Percentiles rank a stretch among this genome's conserved stretches.
phyloP scores from a whole-genome alignment of 768 basidiomycete genomes.

The Aureoboletus auriporus region DNA sequence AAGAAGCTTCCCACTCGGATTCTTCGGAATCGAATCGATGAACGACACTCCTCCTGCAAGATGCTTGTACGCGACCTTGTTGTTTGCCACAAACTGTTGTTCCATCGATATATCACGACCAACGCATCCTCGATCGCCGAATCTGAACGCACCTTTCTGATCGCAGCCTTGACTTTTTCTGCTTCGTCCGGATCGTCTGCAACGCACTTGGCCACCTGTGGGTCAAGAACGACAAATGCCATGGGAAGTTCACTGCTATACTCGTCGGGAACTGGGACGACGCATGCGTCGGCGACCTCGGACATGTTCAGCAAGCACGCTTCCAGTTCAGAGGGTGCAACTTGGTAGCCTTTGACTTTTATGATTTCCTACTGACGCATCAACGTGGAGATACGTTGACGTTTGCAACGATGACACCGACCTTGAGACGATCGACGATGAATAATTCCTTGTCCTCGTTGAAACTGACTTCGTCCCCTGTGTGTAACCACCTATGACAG shows the following conservation, averaged over 20 bases:
- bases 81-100: slow-evolving; percentile 48
- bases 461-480: slow-evolving; percentile 62
- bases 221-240: slow-evolving; percentile 58
- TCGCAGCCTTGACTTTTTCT: slow-evolving; percentile 39
- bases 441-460: slow-evolving; percentile 52
- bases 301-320: slow-evolving; percentile 58
- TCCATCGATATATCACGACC: neutral
- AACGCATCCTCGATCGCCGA: slow-evolving; percentile 1
- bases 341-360: slow-evolving; percentile 70
- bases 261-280: slow-evolving; percentile 64
- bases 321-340: slow-evolving; percentile 71
- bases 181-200: slow-evolving; percentile 26
- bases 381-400: neutral
- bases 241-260: slow-evolving; percentile 70
- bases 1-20: slow-evolving; percentile 58
- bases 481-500: slow-evolving; percentile 54
- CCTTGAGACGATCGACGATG: slow-evolving; percentile 64
- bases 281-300: slow-evolving; percentile 59
- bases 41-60: slow-evolving; percentile 59
- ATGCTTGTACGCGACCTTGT: slow-evolving; percentile 56
- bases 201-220: slow-evolving; percentile 36
- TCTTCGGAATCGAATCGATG: slow-evolving; percentile 52
- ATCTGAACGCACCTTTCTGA: slow-evolving; percentile 40
- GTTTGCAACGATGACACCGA: slow-evolving; percentile 10
- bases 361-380: slow-evolving; percentile 49